Conservation (phyloP, 83 land plant species). For the Thuja plicata region DNA sequence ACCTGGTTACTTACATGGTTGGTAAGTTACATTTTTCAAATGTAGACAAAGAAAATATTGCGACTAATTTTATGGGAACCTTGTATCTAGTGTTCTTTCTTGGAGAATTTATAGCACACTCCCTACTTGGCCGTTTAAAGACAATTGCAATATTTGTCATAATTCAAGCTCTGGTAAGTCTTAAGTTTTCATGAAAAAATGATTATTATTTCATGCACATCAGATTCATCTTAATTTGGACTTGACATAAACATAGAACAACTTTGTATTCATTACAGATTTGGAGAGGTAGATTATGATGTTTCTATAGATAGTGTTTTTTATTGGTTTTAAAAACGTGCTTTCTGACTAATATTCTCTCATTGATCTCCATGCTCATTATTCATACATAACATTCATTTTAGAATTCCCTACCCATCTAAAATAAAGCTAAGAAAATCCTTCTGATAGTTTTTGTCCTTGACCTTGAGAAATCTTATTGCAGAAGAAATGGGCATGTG, state of each 20-base stretch:
- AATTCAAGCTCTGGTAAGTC: conserved; percentile 39
- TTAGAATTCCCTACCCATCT: no score
- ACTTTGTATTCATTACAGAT: background rate
- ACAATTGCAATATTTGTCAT: conserved; percentile 45
- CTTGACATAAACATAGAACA: background rate
- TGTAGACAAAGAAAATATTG: conserved; percentile 51
- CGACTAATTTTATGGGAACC: conserved; percentile 67
- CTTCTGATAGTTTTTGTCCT: no score
- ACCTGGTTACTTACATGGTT: conserved; percentile 39
- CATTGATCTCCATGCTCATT: no score
- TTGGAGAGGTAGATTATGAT: no score
- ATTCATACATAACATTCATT: no score
- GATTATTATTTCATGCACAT: background rate
- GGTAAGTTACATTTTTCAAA: conserved; percentile 51
- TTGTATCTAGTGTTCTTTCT: conserved; percentile 46
- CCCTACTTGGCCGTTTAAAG: conserved; percentile 49
- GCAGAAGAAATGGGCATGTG: no score
- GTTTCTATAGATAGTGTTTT: background rate
- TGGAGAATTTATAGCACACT: conserved; percentile 62
- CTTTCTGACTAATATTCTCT: background rate
- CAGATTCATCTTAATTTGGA: background rate
- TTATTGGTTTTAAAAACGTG: background rate
- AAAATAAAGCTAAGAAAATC: no score
- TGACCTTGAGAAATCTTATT: no score
- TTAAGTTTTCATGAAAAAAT: background rate